Evolutionary conservation across 1,284 basidiomycete species (phyloP).

Genomic region (Trametes polyzona): DNA sequence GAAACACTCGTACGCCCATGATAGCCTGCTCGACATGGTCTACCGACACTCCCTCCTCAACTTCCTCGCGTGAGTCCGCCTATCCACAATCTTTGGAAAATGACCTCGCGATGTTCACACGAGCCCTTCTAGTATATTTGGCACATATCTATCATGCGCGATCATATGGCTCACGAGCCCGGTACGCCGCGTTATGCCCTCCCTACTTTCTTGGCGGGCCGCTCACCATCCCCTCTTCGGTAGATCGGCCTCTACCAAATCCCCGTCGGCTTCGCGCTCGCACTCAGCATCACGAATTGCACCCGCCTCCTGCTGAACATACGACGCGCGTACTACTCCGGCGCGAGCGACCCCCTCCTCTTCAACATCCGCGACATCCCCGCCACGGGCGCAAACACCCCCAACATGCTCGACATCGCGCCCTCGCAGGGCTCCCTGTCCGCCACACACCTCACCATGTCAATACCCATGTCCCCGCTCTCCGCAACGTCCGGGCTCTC

Average conservation of each 20-base stretch:
- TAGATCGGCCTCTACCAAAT: constrained; percentile 30
- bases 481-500: constrained; percentile 8
- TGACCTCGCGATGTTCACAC: not conserved
- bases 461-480: not conserved
- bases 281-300: constrained; percentile 34
- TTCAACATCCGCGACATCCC: constrained; percentile 20
- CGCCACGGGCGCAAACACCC: constrained; percentile 12
- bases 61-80: constrained; percentile 30
- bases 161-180: constrained; percentile 30
- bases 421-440: not conserved
- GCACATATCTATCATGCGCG: constrained; percentile 29
- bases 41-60: constrained; percentile 33
- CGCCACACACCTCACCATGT: not conserved
- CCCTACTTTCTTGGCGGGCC: not conserved
- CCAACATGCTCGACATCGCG: constrained; percentile 10
- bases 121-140: constrained; percentile 24
- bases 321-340: constrained; percentile 33
- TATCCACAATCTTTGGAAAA: not conserved
- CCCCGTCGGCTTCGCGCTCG: constrained; percentile 31
- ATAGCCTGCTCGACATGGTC: constrained; percentile 30
- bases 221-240: not conserved
- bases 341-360: constrained; percentile 21
- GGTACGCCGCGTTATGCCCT: constrained; percentile 16
- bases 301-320: constrained; percentile 35
- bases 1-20: constrained; percentile 14